These are phyloP conservation scores for Dillenia turbinata DNA, from an alignment of 164 flowering plant genomes.

Conservation along the genomic window DNA sequence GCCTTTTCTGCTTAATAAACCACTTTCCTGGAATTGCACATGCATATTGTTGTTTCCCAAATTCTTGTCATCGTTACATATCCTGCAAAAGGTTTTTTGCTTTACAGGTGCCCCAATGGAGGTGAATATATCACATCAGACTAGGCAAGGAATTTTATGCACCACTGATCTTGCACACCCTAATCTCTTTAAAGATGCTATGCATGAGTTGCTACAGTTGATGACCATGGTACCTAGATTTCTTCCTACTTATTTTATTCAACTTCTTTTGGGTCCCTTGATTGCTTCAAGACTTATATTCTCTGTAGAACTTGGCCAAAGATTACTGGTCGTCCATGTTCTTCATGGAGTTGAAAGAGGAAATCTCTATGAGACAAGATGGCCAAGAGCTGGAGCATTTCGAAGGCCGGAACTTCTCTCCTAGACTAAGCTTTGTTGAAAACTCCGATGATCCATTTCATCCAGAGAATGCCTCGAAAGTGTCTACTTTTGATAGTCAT, in stretches of 20 bases:
- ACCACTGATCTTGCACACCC: conserved; percentile 62
- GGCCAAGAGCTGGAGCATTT: conserved; percentile 37
- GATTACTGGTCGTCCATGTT: conserved; percentile 86
- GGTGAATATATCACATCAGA: conserved; percentile 73
- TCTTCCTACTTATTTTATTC: not conserved
- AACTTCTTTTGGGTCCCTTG: not conserved
- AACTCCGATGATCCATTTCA: conserved; percentile 73
- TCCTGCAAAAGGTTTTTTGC: no score
- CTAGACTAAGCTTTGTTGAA: conserved; percentile 62
- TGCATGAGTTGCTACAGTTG: conserved; percentile 64
- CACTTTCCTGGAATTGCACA: no score
- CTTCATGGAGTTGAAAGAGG: conserved; percentile 69
- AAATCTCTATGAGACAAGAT: conserved; percentile 26
- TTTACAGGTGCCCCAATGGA: conserved; percentile 73
- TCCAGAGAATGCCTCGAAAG: conserved; percentile 44
- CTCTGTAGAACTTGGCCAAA: conserved; percentile 57
- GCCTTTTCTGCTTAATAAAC: no score
- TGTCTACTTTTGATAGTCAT: conserved; percentile 17
- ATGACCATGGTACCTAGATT: conserved; percentile 56
- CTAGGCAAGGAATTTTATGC: conserved; percentile 59
- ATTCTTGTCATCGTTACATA: no score
- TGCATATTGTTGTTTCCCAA: no score
- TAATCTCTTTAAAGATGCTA: conserved; percentile 51
- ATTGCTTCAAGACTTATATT: not conserved
- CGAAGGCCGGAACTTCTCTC: conserved; percentile 51